Evolutionary conservation across 495 filamentous ascomycete genomes (phyloP).

Genomic region (Echria macrotheca): DNA sequence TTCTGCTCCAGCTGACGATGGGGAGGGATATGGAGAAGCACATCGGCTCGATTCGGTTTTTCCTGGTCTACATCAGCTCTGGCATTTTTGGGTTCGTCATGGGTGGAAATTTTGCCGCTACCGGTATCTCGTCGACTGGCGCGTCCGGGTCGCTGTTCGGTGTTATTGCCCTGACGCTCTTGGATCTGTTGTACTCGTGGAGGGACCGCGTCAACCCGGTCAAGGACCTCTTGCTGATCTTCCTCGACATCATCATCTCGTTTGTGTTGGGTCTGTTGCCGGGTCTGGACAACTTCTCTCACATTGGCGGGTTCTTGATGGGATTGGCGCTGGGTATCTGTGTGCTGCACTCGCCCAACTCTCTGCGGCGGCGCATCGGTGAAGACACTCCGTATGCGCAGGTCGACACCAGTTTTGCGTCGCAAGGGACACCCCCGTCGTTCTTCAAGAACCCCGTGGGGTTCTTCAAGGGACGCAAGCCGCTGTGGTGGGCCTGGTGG

Average conservation of each 20-base stretch:
- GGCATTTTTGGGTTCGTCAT: conserved; percentile 97
- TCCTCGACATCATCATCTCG: conserved; percentile 77
- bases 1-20: conserved; percentile 81
- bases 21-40: conserved; percentile 84
- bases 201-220: conserved; percentile 63
- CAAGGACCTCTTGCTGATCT: conserved; percentile 76
- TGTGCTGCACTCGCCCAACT: conserved; percentile 78
- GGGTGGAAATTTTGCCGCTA: conserved; percentile 85
- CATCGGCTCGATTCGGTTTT: conserved; percentile 81
- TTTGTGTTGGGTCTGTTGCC: conserved; percentile 91
- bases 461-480: conserved; percentile 89
- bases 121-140: conserved; percentile 74
- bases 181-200: conserved; percentile 94
- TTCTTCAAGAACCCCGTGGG: conserved; percentile 65
- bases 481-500: conserved; percentile 98
- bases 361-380: conserved; percentile 70
- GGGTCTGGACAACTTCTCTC: conserved; percentile 92
- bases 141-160: conserved; percentile 89
- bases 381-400: conserved; percentile 50
- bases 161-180: conserved; percentile 76
- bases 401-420: conserved; percentile 31
- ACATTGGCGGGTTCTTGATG: conserved; percentile 95
- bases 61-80: conserved; percentile 78
- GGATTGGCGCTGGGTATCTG: conserved; percentile 81
- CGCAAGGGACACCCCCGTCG: conserved; percentile 41